Percentiles rank a stretch among this genome's conserved stretches.
Conservation (phyloP, 2,329 filamentous ascomycete genomes). For the Stagonosporopsis tanaceti region DNA sequence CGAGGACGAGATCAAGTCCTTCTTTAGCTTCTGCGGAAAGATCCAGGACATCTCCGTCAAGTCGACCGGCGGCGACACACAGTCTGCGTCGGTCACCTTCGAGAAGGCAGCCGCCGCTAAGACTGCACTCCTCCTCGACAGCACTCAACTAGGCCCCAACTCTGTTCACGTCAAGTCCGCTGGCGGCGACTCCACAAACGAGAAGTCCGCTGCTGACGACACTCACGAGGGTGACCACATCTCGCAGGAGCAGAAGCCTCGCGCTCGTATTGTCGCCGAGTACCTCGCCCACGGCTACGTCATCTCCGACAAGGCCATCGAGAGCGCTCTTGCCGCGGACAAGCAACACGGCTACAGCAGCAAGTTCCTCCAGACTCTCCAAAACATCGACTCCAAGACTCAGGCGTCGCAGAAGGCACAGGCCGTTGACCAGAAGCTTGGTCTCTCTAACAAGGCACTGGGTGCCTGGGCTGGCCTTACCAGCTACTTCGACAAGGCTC, state of each 20-base stretch:
- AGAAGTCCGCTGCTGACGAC: constrained; percentile 63
- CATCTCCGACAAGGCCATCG: constrained; percentile 77
- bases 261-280: constrained; percentile 90
- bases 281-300: constrained; percentile 96
- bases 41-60: constrained; percentile 84
- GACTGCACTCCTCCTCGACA: constrained; percentile 95
- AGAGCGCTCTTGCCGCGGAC: constrained; percentile 87
- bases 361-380: constrained; percentile 79
- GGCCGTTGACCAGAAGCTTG: constrained; percentile 84
- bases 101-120: constrained; percentile 97
- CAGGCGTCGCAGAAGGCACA: constrained; percentile 87
- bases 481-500: constrained; percentile 95
- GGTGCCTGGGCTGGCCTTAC: constrained; percentile 72
- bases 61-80: constrained; percentile 67
- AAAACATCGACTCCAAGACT: constrained; percentile 82
- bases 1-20: constrained; percentile 92
- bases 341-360: constrained; percentile 84
- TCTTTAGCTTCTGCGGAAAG: constrained; percentile 97
- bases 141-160: constrained; percentile 84
- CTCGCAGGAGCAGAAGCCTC: constrained; percentile 95
- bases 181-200: constrained; percentile 68
- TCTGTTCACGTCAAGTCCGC: constrained; percentile 81
- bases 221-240: constrained; percentile 71
- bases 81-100: constrained; percentile 92
- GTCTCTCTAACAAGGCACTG: constrained; percentile 76